Percentiles rank a stretch among this genome's conserved stretches.
These are phyloP conservation scores for Symbiotaphrina buchneri DNA, from an alignment of 495 filamentous ascomycete genomes.

Conservation along the genomic window DNA sequence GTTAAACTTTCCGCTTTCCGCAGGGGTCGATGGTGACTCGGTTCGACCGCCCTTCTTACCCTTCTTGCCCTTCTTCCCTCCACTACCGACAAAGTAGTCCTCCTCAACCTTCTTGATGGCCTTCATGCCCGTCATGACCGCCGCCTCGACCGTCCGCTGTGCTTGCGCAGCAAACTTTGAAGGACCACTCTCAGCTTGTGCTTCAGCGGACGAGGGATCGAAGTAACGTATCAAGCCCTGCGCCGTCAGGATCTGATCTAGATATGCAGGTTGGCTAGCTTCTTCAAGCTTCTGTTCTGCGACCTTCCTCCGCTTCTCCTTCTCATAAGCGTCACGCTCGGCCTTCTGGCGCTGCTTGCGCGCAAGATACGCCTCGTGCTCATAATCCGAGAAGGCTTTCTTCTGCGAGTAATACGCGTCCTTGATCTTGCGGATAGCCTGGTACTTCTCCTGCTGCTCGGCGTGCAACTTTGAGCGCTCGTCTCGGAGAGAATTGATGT, in stretches of 20 bases:
- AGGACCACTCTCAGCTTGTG: conserved; percentile 11
- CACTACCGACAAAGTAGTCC: conserved; percentile 59
- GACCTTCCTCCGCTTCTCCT: conserved; percentile 55
- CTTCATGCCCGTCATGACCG: conserved; percentile 52
- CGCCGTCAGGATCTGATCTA: conserved; percentile 73
- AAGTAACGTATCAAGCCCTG: conserved; percentile 76
- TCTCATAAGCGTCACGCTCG: conserved; percentile 52
- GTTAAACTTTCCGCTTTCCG: conserved; percentile 47
- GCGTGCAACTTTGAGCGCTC: conserved; percentile 61
- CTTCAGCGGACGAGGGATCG: conserved; percentile 40
- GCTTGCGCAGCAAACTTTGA: conserved; percentile 54
- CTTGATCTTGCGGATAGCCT: conserved; percentile 58
- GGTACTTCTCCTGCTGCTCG: conserved; percentile 67
- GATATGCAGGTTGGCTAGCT: conserved; percentile 70
- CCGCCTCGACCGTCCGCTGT: conserved; percentile 59
- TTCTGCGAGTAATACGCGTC: conserved; percentile 61
- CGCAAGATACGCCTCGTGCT: conserved; percentile 50
- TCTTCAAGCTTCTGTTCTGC: conserved; percentile 75
- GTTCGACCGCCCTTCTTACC: conserved; percentile 41
- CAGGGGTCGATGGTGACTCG: background rate
- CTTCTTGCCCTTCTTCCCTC: conserved; percentile 85
- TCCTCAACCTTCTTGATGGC: conserved; percentile 73
- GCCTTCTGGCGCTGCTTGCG: conserved; percentile 57
- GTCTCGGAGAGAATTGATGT: conserved; percentile 67
- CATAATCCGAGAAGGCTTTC: conserved; percentile 57